Evolutionary conservation across 2,329 filamentous ascomycete genomes (phyloP).

Genomic region (Botrytis squamosa): DNA sequence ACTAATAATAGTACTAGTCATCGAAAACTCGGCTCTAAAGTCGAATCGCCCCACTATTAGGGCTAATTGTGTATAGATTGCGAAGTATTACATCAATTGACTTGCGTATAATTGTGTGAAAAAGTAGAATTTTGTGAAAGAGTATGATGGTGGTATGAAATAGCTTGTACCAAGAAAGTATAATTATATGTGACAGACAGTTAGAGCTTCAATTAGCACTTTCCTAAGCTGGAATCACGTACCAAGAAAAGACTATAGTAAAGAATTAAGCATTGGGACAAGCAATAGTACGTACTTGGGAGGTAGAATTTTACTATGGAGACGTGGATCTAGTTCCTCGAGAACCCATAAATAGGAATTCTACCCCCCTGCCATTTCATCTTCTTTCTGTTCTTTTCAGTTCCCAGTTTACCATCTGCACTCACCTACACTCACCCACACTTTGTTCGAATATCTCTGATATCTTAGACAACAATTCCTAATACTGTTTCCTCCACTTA

Average conservation of each 20-base stretch:
- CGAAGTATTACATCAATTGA: background rate
- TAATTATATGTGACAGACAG: too few relatives aligned
- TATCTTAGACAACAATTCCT: background rate
- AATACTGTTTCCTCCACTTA: background rate
- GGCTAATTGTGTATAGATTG: background rate
- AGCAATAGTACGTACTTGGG: background rate
- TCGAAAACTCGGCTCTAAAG: background rate
- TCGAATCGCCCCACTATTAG: background rate
- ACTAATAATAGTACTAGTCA: background rate
- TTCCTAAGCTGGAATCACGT: background rate
- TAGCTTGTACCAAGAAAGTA: background rate
- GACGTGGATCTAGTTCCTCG: background rate
- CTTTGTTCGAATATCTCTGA: background rate
- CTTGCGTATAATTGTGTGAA: too few relatives aligned
- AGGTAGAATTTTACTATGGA: background rate
- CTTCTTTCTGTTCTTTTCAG: rapidly evolving
- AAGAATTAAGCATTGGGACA: background rate
- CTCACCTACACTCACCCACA: background rate
- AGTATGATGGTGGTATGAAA: too few relatives aligned
- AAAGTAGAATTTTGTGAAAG: too few relatives aligned
- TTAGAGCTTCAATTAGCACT: background rate
- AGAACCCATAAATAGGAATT: background rate
- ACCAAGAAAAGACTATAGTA: background rate
- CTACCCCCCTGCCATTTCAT: background rate
- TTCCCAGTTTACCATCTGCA: background rate